These are phyloP conservation scores for Tolypocladium nubicola DNA, from an alignment of 2,329 filamentous ascomycete genomes.

Conservation along the genomic window DNA sequence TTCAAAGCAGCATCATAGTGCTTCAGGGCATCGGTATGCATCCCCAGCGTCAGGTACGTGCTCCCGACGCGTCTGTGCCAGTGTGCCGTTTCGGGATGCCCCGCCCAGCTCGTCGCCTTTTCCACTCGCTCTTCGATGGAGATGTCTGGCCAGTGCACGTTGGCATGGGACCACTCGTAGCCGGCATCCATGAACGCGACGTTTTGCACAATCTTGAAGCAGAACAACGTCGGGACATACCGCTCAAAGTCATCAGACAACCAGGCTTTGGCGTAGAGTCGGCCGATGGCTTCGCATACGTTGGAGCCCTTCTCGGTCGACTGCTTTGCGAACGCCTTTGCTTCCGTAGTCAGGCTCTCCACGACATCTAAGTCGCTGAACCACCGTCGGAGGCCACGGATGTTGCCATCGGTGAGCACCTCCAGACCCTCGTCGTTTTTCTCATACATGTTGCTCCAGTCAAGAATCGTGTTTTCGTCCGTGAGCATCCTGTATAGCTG, in stretches of 20 bases:
- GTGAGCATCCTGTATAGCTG: slow-evolving; percentile 26
- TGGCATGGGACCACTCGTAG: slow-evolving; percentile 24
- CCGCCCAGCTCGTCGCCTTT: slow-evolving; percentile 26
- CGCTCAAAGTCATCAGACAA: slow-evolving; percentile 20
- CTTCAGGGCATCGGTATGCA: slow-evolving; percentile 21
- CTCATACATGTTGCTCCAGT: slow-evolving; percentile 29
- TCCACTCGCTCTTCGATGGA: slow-evolving; percentile 21
- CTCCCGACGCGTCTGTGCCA: slow-evolving; percentile 29
- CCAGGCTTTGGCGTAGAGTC: slow-evolving; percentile 27
- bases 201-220: slow-evolving; percentile 32
- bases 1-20: slow-evolving; percentile 25
- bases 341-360: slow-evolving; percentile 16
- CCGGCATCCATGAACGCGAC: slow-evolving; percentile 28
- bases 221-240: slow-evolving; percentile 29
- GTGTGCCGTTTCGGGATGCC: slow-evolving; percentile 21
- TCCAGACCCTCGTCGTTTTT: slow-evolving; percentile 31
- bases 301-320: slow-evolving; percentile 14
- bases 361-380: slow-evolving; percentile 22
- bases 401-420: slow-evolving; percentile 28
- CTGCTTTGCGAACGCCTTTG: slow-evolving; percentile 18
- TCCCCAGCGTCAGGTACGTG: slow-evolving; percentile 25
- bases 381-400: slow-evolving; percentile 24
- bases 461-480: slow-evolving; percentile 22
- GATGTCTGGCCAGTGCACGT: slow-evolving; percentile 24
- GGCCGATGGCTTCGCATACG: slow-evolving; percentile 26